Percentiles rank a stretch among this genome's conserved stretches.
phyloP scores from a whole-genome alignment of 2,329 filamentous ascomycete genomes.

The Sporothrix humicola region DNA sequence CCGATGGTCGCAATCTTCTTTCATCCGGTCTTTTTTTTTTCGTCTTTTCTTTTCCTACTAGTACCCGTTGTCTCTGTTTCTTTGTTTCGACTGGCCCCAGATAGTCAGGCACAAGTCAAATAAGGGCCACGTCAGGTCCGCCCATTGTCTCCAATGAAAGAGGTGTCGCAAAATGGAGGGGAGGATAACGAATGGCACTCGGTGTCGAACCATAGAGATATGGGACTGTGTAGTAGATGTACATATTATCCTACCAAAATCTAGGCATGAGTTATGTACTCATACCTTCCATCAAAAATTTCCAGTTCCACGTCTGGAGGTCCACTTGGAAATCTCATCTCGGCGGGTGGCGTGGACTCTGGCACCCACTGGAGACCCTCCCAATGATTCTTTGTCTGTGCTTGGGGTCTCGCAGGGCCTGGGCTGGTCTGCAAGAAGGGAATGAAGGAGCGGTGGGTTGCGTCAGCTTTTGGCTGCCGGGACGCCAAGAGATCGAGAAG shows the following conservation, averaged over 20 bases:
- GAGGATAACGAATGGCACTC: not conserved
- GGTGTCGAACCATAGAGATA: not conserved
- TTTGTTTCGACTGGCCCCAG: slow-evolving; percentile 9
- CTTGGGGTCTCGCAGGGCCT: not conserved
- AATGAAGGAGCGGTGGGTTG: slow-evolving; percentile 14
- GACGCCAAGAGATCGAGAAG: slow-evolving; percentile 27
- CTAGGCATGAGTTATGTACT: not conserved
- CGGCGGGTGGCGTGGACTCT: slow-evolving; percentile 16
- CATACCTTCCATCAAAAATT: not conserved
- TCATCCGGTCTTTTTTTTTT: slow-evolving; percentile 11
- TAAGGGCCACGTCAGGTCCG: slow-evolving; percentile 19
- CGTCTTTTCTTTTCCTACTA: not conserved
- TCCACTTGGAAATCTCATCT: slow-evolving; percentile 28
- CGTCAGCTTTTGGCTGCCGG: slow-evolving; percentile 24
- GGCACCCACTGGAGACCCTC: not conserved
- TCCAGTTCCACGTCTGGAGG: too few species aligned
- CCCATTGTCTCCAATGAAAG: slow-evolving; percentile 9
- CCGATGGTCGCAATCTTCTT: slow-evolving; percentile 7
- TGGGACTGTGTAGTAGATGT: not conserved
- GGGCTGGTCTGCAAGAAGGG: slow-evolving; percentile 10
- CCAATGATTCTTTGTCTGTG: slow-evolving; percentile 7
- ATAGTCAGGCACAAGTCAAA: slow-evolving; percentile 27
- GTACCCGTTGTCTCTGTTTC: not conserved
- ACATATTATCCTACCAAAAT: not conserved
- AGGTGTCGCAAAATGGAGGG: not conserved